Conservation (phyloP, 768 basidiomycete genomes). For the Tulasnella sp. region DNA sequence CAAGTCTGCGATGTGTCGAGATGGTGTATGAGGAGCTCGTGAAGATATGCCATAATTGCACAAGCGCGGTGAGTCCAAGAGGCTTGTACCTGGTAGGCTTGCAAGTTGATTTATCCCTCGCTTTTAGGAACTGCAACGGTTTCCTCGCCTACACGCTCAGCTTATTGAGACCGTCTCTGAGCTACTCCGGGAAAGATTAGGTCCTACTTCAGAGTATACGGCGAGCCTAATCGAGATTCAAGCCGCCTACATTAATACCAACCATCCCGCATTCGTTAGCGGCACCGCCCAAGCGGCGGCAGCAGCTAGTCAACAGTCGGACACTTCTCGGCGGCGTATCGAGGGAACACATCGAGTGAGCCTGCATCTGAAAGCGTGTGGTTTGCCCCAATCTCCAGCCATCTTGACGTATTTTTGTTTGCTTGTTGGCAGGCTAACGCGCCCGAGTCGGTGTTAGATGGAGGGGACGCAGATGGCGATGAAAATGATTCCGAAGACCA, state of each 20-base stretch:
- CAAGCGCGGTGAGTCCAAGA: slow-evolving; percentile 54
- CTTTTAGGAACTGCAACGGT: slow-evolving; percentile 94
- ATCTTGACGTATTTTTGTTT: neutral
- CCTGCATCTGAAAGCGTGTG: no score
- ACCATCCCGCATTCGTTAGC: slow-evolving; percentile 88
- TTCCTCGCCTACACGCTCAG: slow-evolving; percentile 87
- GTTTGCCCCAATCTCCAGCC: neutral
- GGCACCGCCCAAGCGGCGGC: slow-evolving; percentile 51
- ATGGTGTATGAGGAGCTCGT: slow-evolving; percentile 98
- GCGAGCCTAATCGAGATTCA: slow-evolving; percentile 94
- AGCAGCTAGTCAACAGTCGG: slow-evolving; percentile 31
- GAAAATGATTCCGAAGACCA: slow-evolving; percentile 48
- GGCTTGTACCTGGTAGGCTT: neutral
- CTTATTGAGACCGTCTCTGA: slow-evolving; percentile 96
- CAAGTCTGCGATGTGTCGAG: slow-evolving; percentile 91
- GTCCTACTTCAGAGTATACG: slow-evolving; percentile 94
- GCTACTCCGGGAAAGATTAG: slow-evolving; percentile 84
- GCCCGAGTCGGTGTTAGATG: slow-evolving; percentile 2
- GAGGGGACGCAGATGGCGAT: slow-evolving; percentile 49
- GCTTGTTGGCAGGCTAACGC: neutral
- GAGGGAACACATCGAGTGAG: slow-evolving; percentile 26
- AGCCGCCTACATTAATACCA: slow-evolving; percentile 98
- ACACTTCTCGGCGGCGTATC: slow-evolving; percentile 16
- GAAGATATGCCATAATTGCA: slow-evolving; percentile 98
- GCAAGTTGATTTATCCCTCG: neutral